Percentiles rank a stretch among this genome's conserved stretches.
Evolutionary conservation across 106 monocot genomes (phyloP).

Genomic region (Dactylorhiza incarnata): DNA sequence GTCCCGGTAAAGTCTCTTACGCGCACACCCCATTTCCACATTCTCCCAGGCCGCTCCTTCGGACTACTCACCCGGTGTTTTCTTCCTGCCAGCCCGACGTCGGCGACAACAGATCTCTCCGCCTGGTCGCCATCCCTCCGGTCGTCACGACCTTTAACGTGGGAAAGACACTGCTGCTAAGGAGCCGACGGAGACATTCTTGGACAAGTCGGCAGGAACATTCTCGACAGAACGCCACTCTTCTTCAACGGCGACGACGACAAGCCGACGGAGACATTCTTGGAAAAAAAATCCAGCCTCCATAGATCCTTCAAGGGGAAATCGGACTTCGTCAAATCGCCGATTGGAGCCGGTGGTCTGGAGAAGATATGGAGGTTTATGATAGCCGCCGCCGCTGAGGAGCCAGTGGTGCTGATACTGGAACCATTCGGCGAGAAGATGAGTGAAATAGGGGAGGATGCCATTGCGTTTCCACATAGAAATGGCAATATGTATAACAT

Average conservation of each 20-base stretch:
- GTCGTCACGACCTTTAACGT: constrained; percentile 33
- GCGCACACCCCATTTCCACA: too few relatives aligned
- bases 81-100: too few relatives aligned
- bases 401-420: constrained; percentile 14
- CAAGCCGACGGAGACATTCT: background rate
- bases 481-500: constrained; percentile 40
- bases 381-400: background rate
- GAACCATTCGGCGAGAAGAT: constrained; percentile 37
- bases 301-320: constrained; percentile 28
- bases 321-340: constrained; percentile 23
- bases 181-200: too few relatives aligned
- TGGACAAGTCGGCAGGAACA: too few relatives aligned
- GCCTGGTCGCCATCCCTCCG: constrained; percentile 34
- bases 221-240: constrained; percentile 16
- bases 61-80: too few relatives aligned
- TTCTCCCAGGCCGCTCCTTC: too few relatives aligned
- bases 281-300: background rate
- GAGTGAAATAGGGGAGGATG: constrained; percentile 18
- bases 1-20: too few relatives aligned
- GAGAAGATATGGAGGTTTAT: constrained; percentile 26
- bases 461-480: constrained; percentile 34
- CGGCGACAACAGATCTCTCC: background rate
- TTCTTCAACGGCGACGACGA: constrained; percentile 4
- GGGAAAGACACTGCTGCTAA: constrained; percentile 6
- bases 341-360: constrained; percentile 2